Evolutionary conservation across 1,284 basidiomycete species (phyloP), one percentile per base, ranked within the genome.

Genomic region (Anthracocystis panici-leucophaei): DNA sequence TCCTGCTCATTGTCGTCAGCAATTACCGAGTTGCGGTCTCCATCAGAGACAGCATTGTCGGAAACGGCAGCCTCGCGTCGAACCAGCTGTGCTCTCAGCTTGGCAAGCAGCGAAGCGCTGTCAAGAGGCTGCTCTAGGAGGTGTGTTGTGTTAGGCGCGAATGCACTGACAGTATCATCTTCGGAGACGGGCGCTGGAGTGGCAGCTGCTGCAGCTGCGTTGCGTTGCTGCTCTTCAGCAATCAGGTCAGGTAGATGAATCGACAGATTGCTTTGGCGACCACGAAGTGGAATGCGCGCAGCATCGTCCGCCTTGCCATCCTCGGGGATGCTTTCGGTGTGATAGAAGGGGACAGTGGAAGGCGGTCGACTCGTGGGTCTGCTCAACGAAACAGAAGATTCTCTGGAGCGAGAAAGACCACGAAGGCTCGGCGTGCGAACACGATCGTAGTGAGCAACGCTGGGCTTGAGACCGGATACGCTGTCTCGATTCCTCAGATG

Each of bases 391-490:
- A 76, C 45, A 23, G 77, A 73, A 27, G 75, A 70, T 29, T 81
- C 79, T n/a, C 77, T 58, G 12, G 76, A 77, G 14, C 79, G 61
- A 16, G 71, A 73, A 12, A 67, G 62, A 23, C 79, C 79, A 20
- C 79, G 72, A 10, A 81, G 65, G 41, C 73, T 80, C 0, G 79
- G 78, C 14, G 79, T 80, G 16, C 79, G 48, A 14, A 81, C 73
- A 31, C 79, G 65, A 56, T 81, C 79, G 54, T 81, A 81, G 46
- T 81, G 79, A 1, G 79, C 78, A 2, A 81, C 70, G 54, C 64
- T 68, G 2, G 79, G 67, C 46, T 70, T 66, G 29, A 81, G 73
- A 7, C 65, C 74, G 4, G 74, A 74, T 4, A 70, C 52, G 55
- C 69, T 74, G 23, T 66, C 73, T 5, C 72, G 61, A 20, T 75